Conservation (phyloP, 2,329 filamentous ascomycete species). For the Aaosphaeria pasadenensis region DNA sequence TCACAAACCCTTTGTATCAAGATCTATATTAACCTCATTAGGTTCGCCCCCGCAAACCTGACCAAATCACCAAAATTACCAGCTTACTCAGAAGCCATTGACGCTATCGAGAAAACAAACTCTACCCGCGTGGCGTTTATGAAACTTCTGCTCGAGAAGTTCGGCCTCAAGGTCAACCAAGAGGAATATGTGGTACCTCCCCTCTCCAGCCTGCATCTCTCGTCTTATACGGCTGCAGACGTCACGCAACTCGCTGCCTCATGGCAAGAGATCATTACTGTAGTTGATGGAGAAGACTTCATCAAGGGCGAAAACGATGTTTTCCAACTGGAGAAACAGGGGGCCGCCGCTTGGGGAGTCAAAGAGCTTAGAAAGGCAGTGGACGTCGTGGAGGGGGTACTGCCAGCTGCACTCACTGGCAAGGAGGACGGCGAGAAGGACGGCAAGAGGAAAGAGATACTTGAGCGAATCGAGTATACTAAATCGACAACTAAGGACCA, state of each 20-base stretch:
- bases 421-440: conserved; percentile 28
- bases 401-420: conserved; percentile 20
- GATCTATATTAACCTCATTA: conserved; percentile 36
- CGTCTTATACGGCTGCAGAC: conserved; percentile 62
- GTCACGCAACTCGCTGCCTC: conserved; percentile 66
- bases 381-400: conserved; percentile 20
- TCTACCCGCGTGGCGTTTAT: conserved; percentile 69
- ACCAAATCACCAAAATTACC: conserved; percentile 64
- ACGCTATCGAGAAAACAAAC: conserved; percentile 67
- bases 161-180: conserved; percentile 75
- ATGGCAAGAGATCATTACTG: conserved; percentile 64
- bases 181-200: conserved; percentile 69
- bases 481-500: conserved; percentile 46
- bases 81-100: conserved; percentile 68
- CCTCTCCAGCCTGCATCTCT: conserved; percentile 79
- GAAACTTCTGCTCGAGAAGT: conserved; percentile 72
- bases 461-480: conserved; percentile 26
- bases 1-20: neutral
- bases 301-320: conserved; percentile 80
- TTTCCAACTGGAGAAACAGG: conserved; percentile 71
- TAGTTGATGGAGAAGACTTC: conserved; percentile 65
- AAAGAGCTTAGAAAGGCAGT: conserved; percentile 34
- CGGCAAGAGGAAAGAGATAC: conserved; percentile 14
- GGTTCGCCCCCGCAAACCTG: conserved; percentile 80
- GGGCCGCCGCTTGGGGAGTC: conserved; percentile 41